Base-by-base conservation (phyloP, 805 yeast species). In the Saturnispora silvae region DNA sequence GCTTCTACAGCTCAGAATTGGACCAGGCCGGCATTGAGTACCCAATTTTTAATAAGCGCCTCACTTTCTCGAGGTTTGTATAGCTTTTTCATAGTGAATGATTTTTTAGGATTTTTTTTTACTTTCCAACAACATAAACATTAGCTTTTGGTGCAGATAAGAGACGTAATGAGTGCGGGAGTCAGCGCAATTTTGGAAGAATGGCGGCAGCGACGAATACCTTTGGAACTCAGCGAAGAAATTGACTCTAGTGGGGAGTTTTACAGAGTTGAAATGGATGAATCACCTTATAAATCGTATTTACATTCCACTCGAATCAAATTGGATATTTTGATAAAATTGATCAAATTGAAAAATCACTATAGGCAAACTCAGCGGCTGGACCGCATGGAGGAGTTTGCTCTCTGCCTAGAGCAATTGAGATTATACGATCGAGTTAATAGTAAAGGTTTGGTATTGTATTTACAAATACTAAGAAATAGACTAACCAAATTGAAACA, bases 381-480 rank as follows among this genome's bases (percentile, higher is more conserved):
- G n/a, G n/a, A n/a, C n/a, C n/a, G n/a, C n/a, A n/a, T n/a, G n/a
- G n/a, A n/a, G n/a, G n/a, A n/a, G n/a, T n/a, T n/a, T n/a, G n/a
- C n/a, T n/a, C n/a, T n/a, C n/a, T n/a, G n/a, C n/a, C n/a, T n/a
- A n/a, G n/a, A n/a, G n/a, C n/a, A n/a, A n/a, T n/a, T n/a, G n/a
- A n/a, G n/a, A n/a, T n/a, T n/a, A n/a, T n/a, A n/a, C n/a, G n/a
- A n/a, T n/a, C n/a, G n/a, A n/a, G n/a, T n/a, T n/a, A n/a, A n/a
- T n/a, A n/a, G n/a, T n/a, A n/a, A n/a, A n/a, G n/a, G n/a, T n/a
- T n/a, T 24, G 20, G 8, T 25, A 19, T 25, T 36, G 8, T 36
- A 36, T 31, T 30, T 36, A 17, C 17, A 31, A 20, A 22, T 36
- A 18, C 31, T 36, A 20, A 28, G 31, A 20, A 36, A 36, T 26